Conservation (phyloP, 2,329 filamentous ascomycete species). For the Claviceps capensis region DNA sequence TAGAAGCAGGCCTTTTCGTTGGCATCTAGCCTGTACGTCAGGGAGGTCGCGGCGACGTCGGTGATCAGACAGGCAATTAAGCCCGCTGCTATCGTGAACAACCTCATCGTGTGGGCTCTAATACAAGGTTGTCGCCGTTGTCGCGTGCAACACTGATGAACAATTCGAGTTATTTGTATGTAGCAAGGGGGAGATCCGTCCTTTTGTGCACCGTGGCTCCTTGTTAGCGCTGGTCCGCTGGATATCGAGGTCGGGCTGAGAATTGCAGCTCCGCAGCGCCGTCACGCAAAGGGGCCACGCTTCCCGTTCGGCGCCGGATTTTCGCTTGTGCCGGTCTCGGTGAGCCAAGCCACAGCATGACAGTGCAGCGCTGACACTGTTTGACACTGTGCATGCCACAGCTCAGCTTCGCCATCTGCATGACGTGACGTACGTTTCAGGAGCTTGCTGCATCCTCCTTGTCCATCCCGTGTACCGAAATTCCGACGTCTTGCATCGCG, state of each 20-base stretch:
- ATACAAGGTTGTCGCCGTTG: conserved; percentile 9
- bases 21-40: conserved; percentile 83
- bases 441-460: background rate
- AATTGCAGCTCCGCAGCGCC: background rate
- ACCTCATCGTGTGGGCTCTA: conserved; percentile 43
- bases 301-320: conserved; percentile 11
- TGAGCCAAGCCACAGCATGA: background rate
- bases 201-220: conserved; percentile 4
- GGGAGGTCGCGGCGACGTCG: conserved; percentile 68
- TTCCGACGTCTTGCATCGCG: background rate
- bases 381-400: background rate
- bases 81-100: conserved; percentile 46
- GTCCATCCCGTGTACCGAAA: background rate
- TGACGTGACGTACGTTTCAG: conserved; percentile 1
- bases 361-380: no score
- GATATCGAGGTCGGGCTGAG: background rate
- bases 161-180: background rate
- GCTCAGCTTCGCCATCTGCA: background rate
- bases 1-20: conserved; percentile 97
- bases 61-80: conserved; percentile 59
- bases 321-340: conserved; percentile 8
- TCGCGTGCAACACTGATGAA: conserved; percentile 14
- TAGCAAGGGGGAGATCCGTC: background rate
- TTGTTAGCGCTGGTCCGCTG: conserved; percentile 1
- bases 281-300: conserved; percentile 7